Conservation (phyloP, 768 basidiomycete species). For the Trametopsis cervina region DNA sequence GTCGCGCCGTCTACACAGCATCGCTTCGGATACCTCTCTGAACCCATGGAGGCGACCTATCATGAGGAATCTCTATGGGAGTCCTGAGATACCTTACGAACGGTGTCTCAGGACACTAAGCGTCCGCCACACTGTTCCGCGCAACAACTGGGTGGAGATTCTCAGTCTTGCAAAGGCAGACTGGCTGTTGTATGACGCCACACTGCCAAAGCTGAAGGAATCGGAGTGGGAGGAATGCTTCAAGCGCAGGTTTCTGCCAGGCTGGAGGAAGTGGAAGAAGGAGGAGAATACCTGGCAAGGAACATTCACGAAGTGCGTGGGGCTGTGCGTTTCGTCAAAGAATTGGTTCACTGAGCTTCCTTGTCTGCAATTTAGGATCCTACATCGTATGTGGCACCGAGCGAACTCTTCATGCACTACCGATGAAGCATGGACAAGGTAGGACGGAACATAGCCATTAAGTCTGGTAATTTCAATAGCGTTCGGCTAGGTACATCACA, state of each 20-base stretch:
- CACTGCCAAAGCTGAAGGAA: conserved; percentile 59
- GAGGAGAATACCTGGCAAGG: conserved; percentile 53
- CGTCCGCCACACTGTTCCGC: conserved; percentile 56
- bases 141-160: conserved; percentile 78
- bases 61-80: conserved; percentile 41
- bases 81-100: conserved; percentile 34
- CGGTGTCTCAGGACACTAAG: conserved; percentile 49
- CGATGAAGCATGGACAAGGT: conserved; percentile 85
- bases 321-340: no score
- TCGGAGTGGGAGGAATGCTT: conserved; percentile 75
- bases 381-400: conserved; percentile 66
- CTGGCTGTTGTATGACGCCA: conserved; percentile 62
- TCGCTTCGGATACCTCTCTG: conserved; percentile 56
- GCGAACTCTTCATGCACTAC: conserved; percentile 61
- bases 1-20: conserved; percentile 48
- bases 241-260: conserved; percentile 61
- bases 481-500: conserved; percentile 42
- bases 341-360: no score
- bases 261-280: conserved; percentile 69
- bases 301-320: conserved; percentile 55
- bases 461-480: background rate
- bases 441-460: conserved; percentile 13
- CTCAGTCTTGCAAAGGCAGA: conserved; percentile 51
- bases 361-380: conserved; percentile 37
- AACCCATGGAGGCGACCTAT: conserved; percentile 78